Evolutionary conservation across 108 stramenopile genomes (phyloP), one percentile per base, ranked within the genome.

Genomic region (Nannochloropsis oceanica): DNA sequence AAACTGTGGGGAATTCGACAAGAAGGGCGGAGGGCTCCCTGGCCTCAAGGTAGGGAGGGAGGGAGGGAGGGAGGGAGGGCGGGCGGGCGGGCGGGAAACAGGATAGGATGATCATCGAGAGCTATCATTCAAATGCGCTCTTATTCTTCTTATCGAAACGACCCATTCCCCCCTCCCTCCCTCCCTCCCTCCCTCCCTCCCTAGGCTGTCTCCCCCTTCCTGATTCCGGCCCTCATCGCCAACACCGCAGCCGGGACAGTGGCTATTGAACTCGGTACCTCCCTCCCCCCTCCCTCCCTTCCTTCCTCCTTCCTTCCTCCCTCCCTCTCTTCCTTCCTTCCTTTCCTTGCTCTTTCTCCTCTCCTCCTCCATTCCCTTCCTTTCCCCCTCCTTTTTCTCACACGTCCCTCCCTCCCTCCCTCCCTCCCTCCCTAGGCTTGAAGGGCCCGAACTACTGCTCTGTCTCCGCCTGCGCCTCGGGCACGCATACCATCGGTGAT

Each of bases 361-460:
- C 26, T 18, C n/a, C n/a, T n/a, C n/a, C n/a, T n/a, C n/a, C n/a
- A n/a, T 34, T 34, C 34, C 5, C 34, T 34, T 34, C 34, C 34
- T 5, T 5, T 34, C 34, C 34, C 34, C 34, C 34, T 34, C 34
- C 5, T 5, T 34, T 34, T 34, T 34, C 34, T 5, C 34, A 34
- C 34, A 3, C 34, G 5, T 34, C 5, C 34, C 34, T 34, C 34
- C 34, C 34, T 34, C 34, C 34, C 34, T 34, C 34, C 34, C 5
- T 34, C 34, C 34, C 34, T 34, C 34, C 34, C 5, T 34, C 34
- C 34, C 34, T 34, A 1, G n/a, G n/a, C 34, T 34, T 34, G n/a
- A 87, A 92, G 83, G 97, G 97, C 83, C 97, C 97, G 25, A 98
- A 98, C 91, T 97, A 96, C 82, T 96, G 95, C 25, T 92, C 97